Evolutionary conservation across 305 asterid genomes (phyloP), one percentile per base, ranked within the genome.

Genomic region (Ilex paraguariensis): DNA sequence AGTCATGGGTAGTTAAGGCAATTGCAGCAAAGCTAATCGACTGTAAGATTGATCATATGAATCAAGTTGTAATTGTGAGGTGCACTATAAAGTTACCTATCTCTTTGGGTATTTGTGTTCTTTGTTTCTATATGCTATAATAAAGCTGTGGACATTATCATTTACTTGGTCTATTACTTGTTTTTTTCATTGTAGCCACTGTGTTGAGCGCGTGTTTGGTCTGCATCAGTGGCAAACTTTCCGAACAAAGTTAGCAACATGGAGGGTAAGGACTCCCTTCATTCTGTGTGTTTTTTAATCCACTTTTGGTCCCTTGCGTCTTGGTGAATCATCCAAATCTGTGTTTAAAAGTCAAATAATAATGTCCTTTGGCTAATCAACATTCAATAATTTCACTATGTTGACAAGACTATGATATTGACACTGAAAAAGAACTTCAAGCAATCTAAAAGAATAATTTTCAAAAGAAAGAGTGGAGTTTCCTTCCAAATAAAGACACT

Each of bases 31-130:
- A 90, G 82, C 77, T 92, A 63, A 60, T 92, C 39, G 95, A 82
- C 72, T 87, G 98, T 75, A 90, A 86, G 84, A 92, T 92, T 45
- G 98, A 90, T 75, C 98, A 92, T 63, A 84, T 90, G 87, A 89
- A 92, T 65, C 82, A 84, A 80, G 81, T 80, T 21, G 80, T 90
- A 65, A 72, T 81, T 36, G 95, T 92, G 72, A 89, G 95, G 98
- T 89, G 79, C 54, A 40, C 48, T 17, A n/a, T 54, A 7, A 42
- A 36, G 6, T 36, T 36, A 36, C 42, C 28, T 21, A 21, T 21
- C 28, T 21, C 28, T 21, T 21, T 21, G 28, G 1, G 28, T 21
- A 21, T 21, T 0, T 21, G 28, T 21, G 28, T 2, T 0, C 28
- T 21, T 21, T 1, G 28, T 21, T 21, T 21, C 28, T 21, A 21